Conservation (phyloP, 2,329 filamentous ascomycete species). For the Fusarium neocosmosporiellum region DNA sequence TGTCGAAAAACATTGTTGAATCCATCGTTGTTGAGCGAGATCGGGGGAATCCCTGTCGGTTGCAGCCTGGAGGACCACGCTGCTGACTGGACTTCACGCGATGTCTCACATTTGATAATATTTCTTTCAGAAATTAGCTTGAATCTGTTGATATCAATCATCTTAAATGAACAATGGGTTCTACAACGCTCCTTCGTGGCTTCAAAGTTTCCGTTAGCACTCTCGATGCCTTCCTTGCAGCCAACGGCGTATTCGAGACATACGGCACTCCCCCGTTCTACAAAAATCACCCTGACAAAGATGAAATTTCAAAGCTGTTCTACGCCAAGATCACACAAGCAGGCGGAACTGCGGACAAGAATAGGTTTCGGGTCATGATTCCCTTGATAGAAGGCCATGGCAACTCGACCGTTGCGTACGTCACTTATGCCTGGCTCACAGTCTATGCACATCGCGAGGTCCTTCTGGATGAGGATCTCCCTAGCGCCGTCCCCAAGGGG, state of each 20-base stretch:
- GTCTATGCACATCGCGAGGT: neutral
- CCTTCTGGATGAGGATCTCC: neutral
- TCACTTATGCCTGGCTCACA: neutral
- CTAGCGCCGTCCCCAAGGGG: neutral
- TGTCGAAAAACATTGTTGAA: neutral
- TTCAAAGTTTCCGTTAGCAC: neutral
- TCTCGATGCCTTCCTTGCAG: neutral
- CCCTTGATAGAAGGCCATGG: neutral
- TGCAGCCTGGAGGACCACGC: neutral
- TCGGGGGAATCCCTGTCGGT: neutral
- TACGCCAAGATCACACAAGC: neutral
- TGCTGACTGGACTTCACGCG: neutral
- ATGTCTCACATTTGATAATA: neutral
- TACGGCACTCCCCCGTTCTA: neutral
- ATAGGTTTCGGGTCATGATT: neutral
- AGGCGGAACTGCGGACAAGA: neutral
- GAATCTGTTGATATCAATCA: accelerated
- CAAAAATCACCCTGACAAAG: neutral
- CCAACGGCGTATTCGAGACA: neutral
- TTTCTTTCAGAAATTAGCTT: neutral
- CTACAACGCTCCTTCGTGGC: neutral
- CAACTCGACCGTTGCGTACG: neutral
- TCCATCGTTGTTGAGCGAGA: neutral
- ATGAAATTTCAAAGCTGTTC: neutral
- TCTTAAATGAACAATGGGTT: neutral